These are phyloP conservation scores for Hydnum rufescens DNA, from an alignment of 768 basidiomycete species.

Conservation along the genomic window DNA sequence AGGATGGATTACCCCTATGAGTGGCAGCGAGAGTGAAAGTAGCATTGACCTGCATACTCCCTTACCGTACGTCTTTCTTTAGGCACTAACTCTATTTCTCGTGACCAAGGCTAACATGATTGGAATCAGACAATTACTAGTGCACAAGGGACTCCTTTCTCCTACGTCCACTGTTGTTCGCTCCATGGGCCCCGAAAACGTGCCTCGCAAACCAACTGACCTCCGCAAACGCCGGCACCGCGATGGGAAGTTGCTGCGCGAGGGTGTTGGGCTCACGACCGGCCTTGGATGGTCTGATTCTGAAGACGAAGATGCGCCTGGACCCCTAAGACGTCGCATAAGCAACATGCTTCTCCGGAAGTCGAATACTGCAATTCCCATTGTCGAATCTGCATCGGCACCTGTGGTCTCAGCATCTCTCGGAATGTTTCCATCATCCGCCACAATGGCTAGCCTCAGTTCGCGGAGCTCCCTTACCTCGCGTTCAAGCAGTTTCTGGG, in stretches of 20 bases:
- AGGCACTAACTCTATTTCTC: neutral
- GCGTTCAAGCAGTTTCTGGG: too few relatives aligned
- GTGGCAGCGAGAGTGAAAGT: constrained; percentile 6
- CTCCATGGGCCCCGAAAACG: neutral
- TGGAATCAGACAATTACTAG: constrained; percentile 5
- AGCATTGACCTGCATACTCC: constrained; percentile 10
- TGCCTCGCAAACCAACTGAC: constrained; percentile 5
- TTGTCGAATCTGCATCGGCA: neutral
- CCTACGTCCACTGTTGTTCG: neutral
- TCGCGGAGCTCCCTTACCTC: too few relatives aligned
- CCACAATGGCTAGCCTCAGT: too few relatives aligned
- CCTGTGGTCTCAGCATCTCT: neutral
- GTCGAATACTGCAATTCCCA: neutral
- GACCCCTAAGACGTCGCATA: constrained; percentile 5
- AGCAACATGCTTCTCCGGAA: neutral
- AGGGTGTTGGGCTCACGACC: constrained; percentile 11
- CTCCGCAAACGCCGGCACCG: constrained; percentile 9
- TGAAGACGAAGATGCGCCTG: constrained; percentile 10
- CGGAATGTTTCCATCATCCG: too few relatives aligned
- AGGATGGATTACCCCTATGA: constrained; percentile 1
- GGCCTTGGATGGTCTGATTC: constrained; percentile 12
- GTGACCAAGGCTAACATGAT: neutral
- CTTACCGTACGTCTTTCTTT: constrained; percentile 7
- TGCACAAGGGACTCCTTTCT: constrained; percentile 9
- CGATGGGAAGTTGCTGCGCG: constrained; percentile 9